Evolutionary conservation across 2,329 filamentous ascomycete genomes (phyloP).

Genomic region (Xylariaceae sp.): DNA sequence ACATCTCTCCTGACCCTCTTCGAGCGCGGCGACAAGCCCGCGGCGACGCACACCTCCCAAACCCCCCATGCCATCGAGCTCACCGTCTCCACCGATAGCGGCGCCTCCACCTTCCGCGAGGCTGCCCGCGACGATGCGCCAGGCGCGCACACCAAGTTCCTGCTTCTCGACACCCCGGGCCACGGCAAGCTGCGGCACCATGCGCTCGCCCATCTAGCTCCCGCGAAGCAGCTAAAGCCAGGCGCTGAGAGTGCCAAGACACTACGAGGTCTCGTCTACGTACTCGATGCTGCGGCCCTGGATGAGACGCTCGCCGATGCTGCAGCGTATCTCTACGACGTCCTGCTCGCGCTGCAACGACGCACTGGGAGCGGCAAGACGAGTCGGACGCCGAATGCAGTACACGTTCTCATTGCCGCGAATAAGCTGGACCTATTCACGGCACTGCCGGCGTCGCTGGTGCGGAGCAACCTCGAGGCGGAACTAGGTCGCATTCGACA

Average conservation of each 20-base stretch:
- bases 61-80: conserved; percentile 48
- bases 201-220: conserved; percentile 50
- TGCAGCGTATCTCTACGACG: conserved; percentile 82
- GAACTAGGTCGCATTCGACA: conserved; percentile 76
- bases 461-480: conserved; percentile 69
- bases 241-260: conserved; percentile 5
- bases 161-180: conserved; percentile 84
- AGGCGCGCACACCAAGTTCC: conserved; percentile 62
- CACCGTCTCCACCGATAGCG: conserved; percentile 43
- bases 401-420: conserved; percentile 79
- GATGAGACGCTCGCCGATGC: conserved; percentile 61
- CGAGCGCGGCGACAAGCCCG: conserved; percentile 46
- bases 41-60: conserved; percentile 54
- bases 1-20: conserved; percentile 78
- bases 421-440: conserved; percentile 98
- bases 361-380: conserved; percentile 54
- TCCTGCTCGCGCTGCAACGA: conserved; percentile 79
- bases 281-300: conserved; percentile 78
- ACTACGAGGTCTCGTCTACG: conserved; percentile 66
- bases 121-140: conserved; percentile 52
- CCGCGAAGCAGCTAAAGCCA: conserved; percentile 5
- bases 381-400: conserved; percentile 51
- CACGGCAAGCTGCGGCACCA: conserved; percentile 86
- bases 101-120: conserved; percentile 42
- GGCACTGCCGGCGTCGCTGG: conserved; percentile 72